Base-by-base conservation (phyloP, 345 rosid species). In the Viola odorata region DNA sequence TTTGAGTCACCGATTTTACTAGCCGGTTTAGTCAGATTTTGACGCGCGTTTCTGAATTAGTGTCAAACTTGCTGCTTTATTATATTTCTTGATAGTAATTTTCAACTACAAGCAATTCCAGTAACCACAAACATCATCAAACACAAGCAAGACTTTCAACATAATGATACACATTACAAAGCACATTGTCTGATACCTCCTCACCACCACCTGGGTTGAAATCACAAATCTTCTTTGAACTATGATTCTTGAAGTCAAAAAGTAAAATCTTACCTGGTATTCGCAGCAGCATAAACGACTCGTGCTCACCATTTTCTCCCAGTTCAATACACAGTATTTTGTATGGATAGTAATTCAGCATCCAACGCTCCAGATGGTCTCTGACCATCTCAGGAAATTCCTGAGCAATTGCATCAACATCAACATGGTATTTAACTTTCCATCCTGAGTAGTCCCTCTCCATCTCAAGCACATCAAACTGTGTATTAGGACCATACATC, bases 391-490 rank as follows among this genome's bases (percentile, higher is more conserved):
- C 81, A 0, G 84, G 81, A 54, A 73, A 69, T 48, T 60, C 65
- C 1, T 56, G 49, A 52, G 56, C 73, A 41, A 77, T 48, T 10
- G 42, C 53, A 54, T 48, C 48, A 17, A 84, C 62, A 48, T 84
- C 76, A 38, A 78, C 73, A 7, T 8, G 49, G 53, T 74, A 52
- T 79, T 80, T 82, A 3, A 68, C 3, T 8, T 44, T 64, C 89
- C 86, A 84, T 37, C 57, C 68, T 8, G 66, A 68, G 38, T 62
- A 57, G 55, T 70, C 68, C n/a, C 2, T 58, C 56, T 63, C 65
- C 81, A 84, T 65, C 62, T 74, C 77, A 16, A 64, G 68, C 12
- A 81, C 77, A 41, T 60, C 41, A 15, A 81, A 49, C 7, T 61
- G 15, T 9, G 73, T 37, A 11, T 15, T 16, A 16, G 54, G 53